These are phyloP conservation scores for Pouteria glomerata DNA, from an alignment of 148 eudicot species.

Conservation along the genomic window DNA sequence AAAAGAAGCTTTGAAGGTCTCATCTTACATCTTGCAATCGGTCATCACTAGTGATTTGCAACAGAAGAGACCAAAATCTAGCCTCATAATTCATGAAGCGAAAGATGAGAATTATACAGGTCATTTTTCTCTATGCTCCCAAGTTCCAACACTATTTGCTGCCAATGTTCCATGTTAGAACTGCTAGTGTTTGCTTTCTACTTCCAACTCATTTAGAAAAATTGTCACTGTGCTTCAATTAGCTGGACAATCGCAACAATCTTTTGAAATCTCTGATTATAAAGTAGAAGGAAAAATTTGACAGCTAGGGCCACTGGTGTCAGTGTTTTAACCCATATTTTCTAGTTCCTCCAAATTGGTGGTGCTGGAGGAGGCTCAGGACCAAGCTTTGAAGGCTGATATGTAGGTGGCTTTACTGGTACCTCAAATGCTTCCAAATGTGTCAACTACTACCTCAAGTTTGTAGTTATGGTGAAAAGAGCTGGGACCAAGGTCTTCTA, in stretches of 20 bases:
- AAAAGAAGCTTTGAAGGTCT: slow-evolving; percentile 17
- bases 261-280: background rate
- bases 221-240: background rate
- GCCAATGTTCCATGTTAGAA: background rate
- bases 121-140: background rate
- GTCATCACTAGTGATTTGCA: slow-evolving; percentile 9
- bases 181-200: background rate
- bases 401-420: too few species aligned
- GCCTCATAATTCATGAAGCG: background rate
- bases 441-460: too few species aligned
- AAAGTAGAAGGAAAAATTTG: background rate
- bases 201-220: background rate
- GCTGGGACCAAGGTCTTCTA: too few species aligned
- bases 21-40: slow-evolving; percentile 14
- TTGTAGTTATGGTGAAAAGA: too few species aligned
- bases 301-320: background rate
- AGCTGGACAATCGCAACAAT: background rate
- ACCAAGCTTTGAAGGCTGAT: too few species aligned
- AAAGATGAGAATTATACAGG: slow-evolving; percentile 6
- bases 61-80: background rate
- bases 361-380: background rate
- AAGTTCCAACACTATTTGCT: background rate
- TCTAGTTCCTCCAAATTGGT: background rate
- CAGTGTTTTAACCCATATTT: background rate
- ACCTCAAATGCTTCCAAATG: too few species aligned